phyloP scores from a whole-genome alignment of 108 stramenopile genomes.

The Cyclotella choctawhatcheeana region DNA sequence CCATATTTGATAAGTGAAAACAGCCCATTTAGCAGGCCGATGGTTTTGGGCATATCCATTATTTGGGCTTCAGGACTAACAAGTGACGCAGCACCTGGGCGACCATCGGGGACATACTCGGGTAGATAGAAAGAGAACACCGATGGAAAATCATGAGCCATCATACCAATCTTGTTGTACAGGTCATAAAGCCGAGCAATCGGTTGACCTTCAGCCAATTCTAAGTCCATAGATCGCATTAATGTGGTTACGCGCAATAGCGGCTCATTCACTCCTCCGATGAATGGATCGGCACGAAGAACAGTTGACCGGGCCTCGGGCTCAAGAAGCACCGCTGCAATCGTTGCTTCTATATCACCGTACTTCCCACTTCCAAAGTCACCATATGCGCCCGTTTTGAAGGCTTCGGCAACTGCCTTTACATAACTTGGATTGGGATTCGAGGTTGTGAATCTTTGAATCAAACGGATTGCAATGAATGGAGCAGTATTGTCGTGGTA shows the following conservation, averaged over 20 bases:
- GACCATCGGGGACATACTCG: slow-evolving; percentile 53
- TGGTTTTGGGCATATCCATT: slow-evolving; percentile 50
- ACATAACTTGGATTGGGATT: slow-evolving; percentile 72
- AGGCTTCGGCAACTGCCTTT: slow-evolving; percentile 54
- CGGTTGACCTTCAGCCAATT: slow-evolving; percentile 29
- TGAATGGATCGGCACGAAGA: slow-evolving; percentile 62
- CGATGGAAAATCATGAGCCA: slow-evolving; percentile 53
- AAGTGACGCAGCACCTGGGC: slow-evolving; percentile 33
- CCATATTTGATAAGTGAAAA: slow-evolving; percentile 62
- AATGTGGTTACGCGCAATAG: slow-evolving; percentile 56
- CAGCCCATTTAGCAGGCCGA: slow-evolving; percentile 51
- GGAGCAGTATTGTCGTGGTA: slow-evolving; percentile 66
- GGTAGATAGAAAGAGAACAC: slow-evolving; percentile 65
- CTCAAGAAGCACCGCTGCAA: slow-evolving; percentile 63
- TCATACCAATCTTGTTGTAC: slow-evolving; percentile 49
- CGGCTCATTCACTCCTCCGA: slow-evolving; percentile 61
- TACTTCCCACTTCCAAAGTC: slow-evolving; percentile 58
- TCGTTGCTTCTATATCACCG: slow-evolving; percentile 64
- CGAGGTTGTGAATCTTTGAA: slow-evolving; percentile 57
- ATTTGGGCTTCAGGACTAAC: slow-evolving; percentile 44
- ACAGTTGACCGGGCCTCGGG: slow-evolving; percentile 50
- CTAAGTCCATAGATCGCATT: slow-evolving; percentile 57
- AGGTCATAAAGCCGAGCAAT: slow-evolving; percentile 34
- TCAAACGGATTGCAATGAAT: slow-evolving; percentile 56
- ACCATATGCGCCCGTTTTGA: slow-evolving; percentile 45